Evolutionary conservation across 495 filamentous ascomycete species (phyloP), one percentile per base, ranked within the genome.

Genomic region (Aspergillus carlsbadensis): DNA sequence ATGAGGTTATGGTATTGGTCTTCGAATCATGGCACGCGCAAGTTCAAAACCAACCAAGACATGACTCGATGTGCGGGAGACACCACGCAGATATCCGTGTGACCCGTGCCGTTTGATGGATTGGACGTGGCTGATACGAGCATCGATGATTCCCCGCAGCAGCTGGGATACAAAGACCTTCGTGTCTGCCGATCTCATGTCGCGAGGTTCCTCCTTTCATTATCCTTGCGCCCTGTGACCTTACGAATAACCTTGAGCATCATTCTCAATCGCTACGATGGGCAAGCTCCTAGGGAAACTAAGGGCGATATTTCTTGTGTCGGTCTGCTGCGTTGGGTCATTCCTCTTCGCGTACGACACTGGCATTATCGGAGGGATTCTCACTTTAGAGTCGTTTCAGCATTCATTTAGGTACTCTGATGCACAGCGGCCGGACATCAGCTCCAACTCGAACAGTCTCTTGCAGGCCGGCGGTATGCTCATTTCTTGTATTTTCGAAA

Each of bases 341-440:
- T 74, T 74, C 44, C 56, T 72, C 2, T 72, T 68, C 10, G 71
- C 63, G n/a, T 74, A 74, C 54, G 71, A 74, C 43, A 63, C 68
- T 3, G 71, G 71, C 10, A 70, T 74, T 22, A 65, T 66, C 5
- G 69, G 71, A 15, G 69, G 71, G 13, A 68, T 74, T 24, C 62
- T 76, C 11, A 74, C 69, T 5, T 63, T 68, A 10, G 57, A 60
- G 2, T 68, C 72, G 8, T 78, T 78, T 52, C 60, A 71, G 15
- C 35, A 57, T 72, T 56, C 18, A 68, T 51, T 68, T 70, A 52
- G 41, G 29, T 33, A 50, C 59, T 22, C 42, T 48, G 34, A 24
- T 7, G 47, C 33, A 8, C 18, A 50, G 47, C 8, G 20, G 34
- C 1, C 47, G 6, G 47, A 50, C 43, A 66, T 78, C 31, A 50